A percentile compares a stretch with the other conserved stretches of the same genome.
phyloP scores from a whole-genome alignment of 2,329 filamentous ascomycete genomes.

The Ascomycota sp. region DNA sequence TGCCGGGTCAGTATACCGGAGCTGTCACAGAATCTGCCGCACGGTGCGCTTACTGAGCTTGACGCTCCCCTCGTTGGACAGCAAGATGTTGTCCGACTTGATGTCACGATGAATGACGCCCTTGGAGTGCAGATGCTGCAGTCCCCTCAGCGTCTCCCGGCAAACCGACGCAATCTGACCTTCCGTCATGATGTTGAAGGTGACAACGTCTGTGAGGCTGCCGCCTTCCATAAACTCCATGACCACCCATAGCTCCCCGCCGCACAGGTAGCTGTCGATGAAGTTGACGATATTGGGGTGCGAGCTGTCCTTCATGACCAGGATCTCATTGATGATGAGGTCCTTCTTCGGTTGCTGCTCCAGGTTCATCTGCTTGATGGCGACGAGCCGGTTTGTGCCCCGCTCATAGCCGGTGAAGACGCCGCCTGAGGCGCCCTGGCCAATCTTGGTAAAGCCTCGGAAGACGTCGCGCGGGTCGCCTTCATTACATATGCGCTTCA shows the following conservation, averaged over 20 bases:
- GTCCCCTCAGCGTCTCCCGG: constrained; percentile 69
- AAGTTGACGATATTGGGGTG: constrained; percentile 99
- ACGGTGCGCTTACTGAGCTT: constrained; percentile 56
- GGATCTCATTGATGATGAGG: constrained; percentile 93
- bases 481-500: constrained; percentile 75
- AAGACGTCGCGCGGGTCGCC: constrained; percentile 80
- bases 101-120: constrained; percentile 97
- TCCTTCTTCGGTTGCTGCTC: constrained; percentile 98
- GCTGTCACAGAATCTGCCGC: background rate
- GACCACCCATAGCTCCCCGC: constrained; percentile 87
- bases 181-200: constrained; percentile 97
- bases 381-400: constrained; percentile 67
- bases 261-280: constrained; percentile 83
- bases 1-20: constrained; percentile 5
- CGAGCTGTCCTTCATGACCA: constrained; percentile 97
- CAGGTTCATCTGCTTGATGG: constrained; percentile 98
- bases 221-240: constrained; percentile 99
- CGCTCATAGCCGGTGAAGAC: constrained; percentile 81
- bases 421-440: constrained; percentile 87
- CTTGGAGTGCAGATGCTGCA: constrained; percentile 92
- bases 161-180: constrained; percentile 92
- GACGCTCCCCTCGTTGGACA: constrained; percentile 86
- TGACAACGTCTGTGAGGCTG: constrained; percentile 91
- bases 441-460: constrained; percentile 76
- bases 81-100: constrained; percentile 92